phyloP scores from a whole-genome alignment of 2,329 filamentous ascomycete species.

The Aspergillus pseudoterreus region DNA sequence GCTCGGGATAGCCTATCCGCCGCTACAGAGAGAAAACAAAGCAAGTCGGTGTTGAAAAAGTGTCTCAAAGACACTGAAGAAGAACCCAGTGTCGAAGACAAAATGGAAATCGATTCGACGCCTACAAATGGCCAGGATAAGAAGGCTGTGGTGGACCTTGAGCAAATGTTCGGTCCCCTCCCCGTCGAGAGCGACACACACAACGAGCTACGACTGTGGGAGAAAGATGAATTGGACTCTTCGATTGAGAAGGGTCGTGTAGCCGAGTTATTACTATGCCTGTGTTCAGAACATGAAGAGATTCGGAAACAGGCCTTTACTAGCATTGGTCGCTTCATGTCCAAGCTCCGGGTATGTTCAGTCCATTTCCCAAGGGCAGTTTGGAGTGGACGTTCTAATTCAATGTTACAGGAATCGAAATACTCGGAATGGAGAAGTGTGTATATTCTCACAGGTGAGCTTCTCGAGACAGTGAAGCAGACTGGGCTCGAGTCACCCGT shows the following conservation, averaged over 20 bases:
- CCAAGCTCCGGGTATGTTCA: conserved; percentile 43
- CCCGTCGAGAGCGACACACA: conserved; percentile 44
- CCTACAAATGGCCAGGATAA: conserved; percentile 7
- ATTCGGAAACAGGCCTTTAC: conserved; percentile 70
- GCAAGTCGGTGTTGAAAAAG: conserved; percentile 37
- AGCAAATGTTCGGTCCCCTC: conserved; percentile 51
- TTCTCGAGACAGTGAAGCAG: conserved; percentile 67
- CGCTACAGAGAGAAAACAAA: conserved; percentile 37
- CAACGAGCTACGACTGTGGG: conserved; percentile 58
- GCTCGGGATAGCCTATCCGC: conserved; percentile 44
- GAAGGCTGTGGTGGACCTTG: conserved; percentile 42
- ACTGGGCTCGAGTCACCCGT: conserved; percentile 57
- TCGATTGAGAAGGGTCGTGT: conserved; percentile 75
- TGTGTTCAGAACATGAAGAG: conserved; percentile 70
- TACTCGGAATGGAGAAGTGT: conserved; percentile 74
- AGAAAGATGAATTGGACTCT: conserved; percentile 71
- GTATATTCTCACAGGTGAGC: conserved; percentile 74
- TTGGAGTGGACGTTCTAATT: conserved; percentile 11
- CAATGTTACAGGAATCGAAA: conserved; percentile 54
- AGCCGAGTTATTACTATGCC: conserved; percentile 65
- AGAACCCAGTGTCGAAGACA: conserved; percentile 11
- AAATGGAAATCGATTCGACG: conserved; percentile 6
- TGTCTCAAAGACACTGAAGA: conserved; percentile 17
- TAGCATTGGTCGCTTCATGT: conserved; percentile 42
- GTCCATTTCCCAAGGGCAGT: conserved; percentile 6